Evolutionary conservation across 2,329 filamentous ascomycete genomes (phyloP), one percentile per base, ranked within the genome.

Genomic region (Orbilia ellipsospora): DNA sequence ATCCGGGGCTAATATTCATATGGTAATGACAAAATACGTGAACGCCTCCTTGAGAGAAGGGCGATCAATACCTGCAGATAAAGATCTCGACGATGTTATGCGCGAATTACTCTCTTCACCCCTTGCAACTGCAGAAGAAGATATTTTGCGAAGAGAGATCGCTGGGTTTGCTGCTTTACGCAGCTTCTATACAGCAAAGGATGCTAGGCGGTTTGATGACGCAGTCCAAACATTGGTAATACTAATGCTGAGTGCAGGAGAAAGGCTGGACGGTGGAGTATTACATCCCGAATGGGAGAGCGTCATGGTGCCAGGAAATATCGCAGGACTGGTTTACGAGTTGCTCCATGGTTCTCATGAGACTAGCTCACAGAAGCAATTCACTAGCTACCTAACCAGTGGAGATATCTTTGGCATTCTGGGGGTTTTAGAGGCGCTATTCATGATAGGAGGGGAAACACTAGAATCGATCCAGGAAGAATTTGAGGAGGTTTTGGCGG

Each of bases 161-260:
- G 64, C 72, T 16, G 72, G 72, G 6, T 75, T 75, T 52, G 72
- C 72, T n/a, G 72, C 72, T 8, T 36, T 75, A 15, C 64, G 72
- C 12, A 66, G 64, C n/a, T 75, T 69, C 44, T 75, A 69, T n/a
- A 36, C 26, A 23, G 68, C 72, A 10, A 75, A 60, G 28, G 18
- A 50, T 28, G 59, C 48, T 23, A 54, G 72, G 16, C 57, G 59
- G 2, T 65, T 54, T 18, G 64, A 65, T 16, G 64, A 75, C 20
- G 72, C 72, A 13, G 64, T 59, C 8, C 57, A 69, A 48, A 69
- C 72, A 6, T 44, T 75, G 10, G 64, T 75, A 1, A 36, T 75
- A n/a, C 54, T 75, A 3, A 62, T 64, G 31, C 56, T 69, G 36
- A 75, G 72, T 31, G 72, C 72, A 1, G 72, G 72, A 15, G 72